phyloP scores from a whole-genome alignment of 2,329 filamentous ascomycete species.

The Xylariaceae sp. region DNA sequence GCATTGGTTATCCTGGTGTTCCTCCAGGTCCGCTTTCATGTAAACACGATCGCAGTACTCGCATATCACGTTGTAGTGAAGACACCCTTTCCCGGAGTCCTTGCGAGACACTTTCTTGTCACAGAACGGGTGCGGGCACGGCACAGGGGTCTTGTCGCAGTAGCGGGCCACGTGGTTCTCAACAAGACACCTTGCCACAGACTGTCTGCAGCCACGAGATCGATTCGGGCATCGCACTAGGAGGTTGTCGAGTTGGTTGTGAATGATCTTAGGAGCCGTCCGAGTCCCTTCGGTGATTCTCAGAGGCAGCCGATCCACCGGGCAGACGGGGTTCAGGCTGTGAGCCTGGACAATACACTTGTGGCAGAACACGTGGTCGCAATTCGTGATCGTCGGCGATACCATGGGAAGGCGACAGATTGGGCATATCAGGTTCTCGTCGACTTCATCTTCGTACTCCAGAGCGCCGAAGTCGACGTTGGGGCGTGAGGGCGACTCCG shows the following conservation, averaged over 20 bases:
- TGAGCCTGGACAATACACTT: conserved; percentile 47
- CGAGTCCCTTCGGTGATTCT: conserved; percentile 33
- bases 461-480: conserved; percentile 42
- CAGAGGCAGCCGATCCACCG: conserved; percentile 49
- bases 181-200: conserved; percentile 49
- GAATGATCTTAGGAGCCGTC: conserved; percentile 43
- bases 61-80: conserved; percentile 49
- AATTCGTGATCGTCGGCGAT: conserved; percentile 55
- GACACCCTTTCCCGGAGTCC: conserved; percentile 47
- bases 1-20: conserved; percentile 42
- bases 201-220: conserved; percentile 44
- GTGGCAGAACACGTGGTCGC: conserved; percentile 62
- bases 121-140: conserved; percentile 52
- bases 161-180: conserved; percentile 52
- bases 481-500: conserved; percentile 13
- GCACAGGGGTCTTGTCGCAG: conserved; percentile 51
- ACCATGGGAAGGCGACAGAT: conserved; percentile 58
- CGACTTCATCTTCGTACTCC: conserved; percentile 39
- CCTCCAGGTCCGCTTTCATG: conserved; percentile 44
- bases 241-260: conserved; percentile 57
- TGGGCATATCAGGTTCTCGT: conserved; percentile 47
- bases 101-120: conserved; percentile 47
- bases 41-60: conserved; percentile 48
- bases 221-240: conserved; percentile 54
- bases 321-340: conserved; percentile 44